These are phyloP conservation scores for Boeremia exigua DNA, from an alignment of 2,329 filamentous ascomycete genomes.

Conservation along the genomic window DNA sequence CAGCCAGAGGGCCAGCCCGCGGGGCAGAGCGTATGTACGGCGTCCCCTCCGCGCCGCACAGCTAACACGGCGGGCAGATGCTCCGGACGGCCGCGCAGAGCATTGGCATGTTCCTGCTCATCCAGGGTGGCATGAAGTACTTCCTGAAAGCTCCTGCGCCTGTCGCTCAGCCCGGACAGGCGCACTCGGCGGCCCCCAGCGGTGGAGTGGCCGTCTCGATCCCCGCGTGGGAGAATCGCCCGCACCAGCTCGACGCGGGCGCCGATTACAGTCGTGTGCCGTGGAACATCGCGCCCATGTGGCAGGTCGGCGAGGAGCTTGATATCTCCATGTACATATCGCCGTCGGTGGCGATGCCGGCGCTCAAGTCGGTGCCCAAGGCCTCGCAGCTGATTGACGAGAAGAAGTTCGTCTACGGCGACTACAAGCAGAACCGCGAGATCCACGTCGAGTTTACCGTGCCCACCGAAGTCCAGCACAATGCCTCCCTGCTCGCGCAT, in stretches of 20 bases:
- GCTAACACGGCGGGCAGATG: slow-evolving; percentile 35
- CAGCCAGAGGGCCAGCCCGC: slow-evolving; percentile 29
- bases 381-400: slow-evolving; percentile 80
- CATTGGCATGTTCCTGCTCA: slow-evolving; percentile 64
- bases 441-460: slow-evolving; percentile 79
- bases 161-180: slow-evolving; percentile 6
- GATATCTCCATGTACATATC: slow-evolving; percentile 89
- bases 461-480: slow-evolving; percentile 81
- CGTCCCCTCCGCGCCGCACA: neutral
- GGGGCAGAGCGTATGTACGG: slow-evolving; percentile 30
- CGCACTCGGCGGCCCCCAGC: slow-evolving; percentile 21
- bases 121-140: slow-evolving; percentile 64
- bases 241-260: slow-evolving; percentile 53
- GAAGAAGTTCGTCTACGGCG: slow-evolving; percentile 77
- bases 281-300: slow-evolving; percentile 80
- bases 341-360: slow-evolving; percentile 71
- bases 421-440: slow-evolving; percentile 78
- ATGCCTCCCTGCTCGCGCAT: slow-evolving; percentile 93
- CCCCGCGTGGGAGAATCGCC: slow-evolving; percentile 46
- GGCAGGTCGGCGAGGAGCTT: slow-evolving; percentile 77
- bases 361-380: slow-evolving; percentile 68
- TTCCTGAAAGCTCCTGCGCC: slow-evolving; percentile 50
- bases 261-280: slow-evolving; percentile 71
- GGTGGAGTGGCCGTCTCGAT: slow-evolving; percentile 39
- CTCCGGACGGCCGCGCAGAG: slow-evolving; percentile 58